Percentiles rank a stretch among this genome's conserved stretches.
These are phyloP conservation scores for Glutinoglossum americanum DNA, from an alignment of 495 filamentous ascomycete species.

Conservation along the genomic window DNA sequence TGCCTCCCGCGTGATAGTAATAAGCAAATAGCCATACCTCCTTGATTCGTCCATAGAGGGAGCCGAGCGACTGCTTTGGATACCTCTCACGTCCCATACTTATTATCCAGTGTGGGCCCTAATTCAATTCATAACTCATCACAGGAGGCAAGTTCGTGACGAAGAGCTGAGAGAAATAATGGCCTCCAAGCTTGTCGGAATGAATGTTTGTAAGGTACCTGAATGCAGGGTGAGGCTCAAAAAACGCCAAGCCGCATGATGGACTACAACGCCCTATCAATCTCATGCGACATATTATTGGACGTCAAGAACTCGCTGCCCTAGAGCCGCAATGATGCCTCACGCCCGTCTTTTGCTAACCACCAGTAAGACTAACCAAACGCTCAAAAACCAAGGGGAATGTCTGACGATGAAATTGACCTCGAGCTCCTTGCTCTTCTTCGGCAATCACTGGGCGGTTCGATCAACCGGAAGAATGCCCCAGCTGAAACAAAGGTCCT, in stretches of 20 bases:
- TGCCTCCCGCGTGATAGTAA: background rate
- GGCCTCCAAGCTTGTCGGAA: background rate
- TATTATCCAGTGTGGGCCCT: background rate
- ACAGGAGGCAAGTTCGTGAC: background rate
- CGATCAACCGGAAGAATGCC: background rate
- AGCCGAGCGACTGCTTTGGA: conserved; percentile 37
- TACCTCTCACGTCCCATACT: conserved; percentile 16
- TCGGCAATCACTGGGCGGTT: conserved; percentile 41
- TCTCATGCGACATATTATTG: too few species aligned
- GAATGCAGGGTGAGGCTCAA: background rate
- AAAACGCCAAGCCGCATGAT: background rate
- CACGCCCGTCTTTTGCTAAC: background rate
- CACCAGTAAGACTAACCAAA: background rate
- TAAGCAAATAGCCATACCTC: conserved; percentile 26
- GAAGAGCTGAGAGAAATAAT: conserved; percentile 1
- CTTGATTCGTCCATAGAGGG: conserved; percentile 37
- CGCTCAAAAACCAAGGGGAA: background rate
- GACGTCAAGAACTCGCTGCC: too few species aligned
- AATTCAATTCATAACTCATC: background rate
- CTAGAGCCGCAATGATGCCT: too few species aligned
- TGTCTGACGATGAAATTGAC: conserved; percentile 61
- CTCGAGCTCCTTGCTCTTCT: conserved; percentile 73
- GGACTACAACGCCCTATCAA: too few species aligned
- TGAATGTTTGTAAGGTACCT: background rate
- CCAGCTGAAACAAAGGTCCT: conserved; percentile 59